These are phyloP conservation scores for Drosera capensis DNA, from an alignment of 148 eudicot genomes.

Conservation along the genomic window DNA sequence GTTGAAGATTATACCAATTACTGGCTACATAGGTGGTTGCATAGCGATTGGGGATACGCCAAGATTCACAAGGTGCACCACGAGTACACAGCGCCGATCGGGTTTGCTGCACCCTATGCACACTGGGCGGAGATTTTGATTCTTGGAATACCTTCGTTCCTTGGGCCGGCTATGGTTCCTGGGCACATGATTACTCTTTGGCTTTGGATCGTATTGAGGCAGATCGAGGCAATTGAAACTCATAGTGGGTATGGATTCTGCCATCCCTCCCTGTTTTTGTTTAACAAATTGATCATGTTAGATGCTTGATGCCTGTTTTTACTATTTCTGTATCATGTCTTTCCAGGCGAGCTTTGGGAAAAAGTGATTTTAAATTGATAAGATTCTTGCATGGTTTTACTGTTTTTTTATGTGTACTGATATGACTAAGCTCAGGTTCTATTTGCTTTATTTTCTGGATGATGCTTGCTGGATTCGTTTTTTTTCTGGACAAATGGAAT, in stretches of 20 bases:
- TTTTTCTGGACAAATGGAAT: too few species aligned
- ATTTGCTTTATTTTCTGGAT: too few species aligned
- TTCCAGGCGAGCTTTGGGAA: too few species aligned
- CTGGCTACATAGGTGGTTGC: constrained; percentile 80
- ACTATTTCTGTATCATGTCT: too few species aligned
- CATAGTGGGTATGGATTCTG: constrained; percentile 87
- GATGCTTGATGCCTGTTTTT: too few species aligned
- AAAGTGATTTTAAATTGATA: too few species aligned
- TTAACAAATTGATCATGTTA: too few species aligned
- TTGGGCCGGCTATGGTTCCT: constrained; percentile 80
- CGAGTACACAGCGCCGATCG: constrained; percentile 82
- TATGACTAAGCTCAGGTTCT: too few species aligned
- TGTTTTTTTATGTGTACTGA: too few species aligned
- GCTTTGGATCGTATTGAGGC: constrained; percentile 90
- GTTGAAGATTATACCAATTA: constrained; percentile 83
- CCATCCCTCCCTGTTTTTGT: constrained; percentile 7
- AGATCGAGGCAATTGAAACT: constrained; percentile 92
- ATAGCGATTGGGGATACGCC: constrained; percentile 82
- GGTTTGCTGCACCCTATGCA: constrained; percentile 79
- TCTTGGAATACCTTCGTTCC: constrained; percentile 79
- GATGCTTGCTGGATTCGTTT: too few species aligned
- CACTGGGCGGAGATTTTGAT: constrained; percentile 91
- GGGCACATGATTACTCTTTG: constrained; percentile 93
- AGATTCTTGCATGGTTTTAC: too few species aligned
- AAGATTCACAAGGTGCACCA: constrained; percentile 89